Percentiles rank a stretch among this genome's conserved stretches.
These are phyloP conservation scores for Tylopilus balloui DNA, from an alignment of 768 basidiomycete species.

Conservation along the genomic window DNA sequence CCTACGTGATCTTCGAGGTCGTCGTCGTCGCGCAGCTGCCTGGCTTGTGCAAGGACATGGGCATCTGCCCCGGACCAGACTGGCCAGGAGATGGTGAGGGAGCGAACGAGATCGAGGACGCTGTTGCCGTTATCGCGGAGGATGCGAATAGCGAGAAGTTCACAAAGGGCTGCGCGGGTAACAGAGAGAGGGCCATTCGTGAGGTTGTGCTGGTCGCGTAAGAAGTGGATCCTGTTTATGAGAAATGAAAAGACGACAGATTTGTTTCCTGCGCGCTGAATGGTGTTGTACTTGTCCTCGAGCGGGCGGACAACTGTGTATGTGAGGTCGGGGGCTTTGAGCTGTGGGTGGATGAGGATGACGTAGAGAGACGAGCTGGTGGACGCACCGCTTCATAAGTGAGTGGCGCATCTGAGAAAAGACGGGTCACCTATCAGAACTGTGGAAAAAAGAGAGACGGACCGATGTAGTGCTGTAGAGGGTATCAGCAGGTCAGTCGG, in stretches of 20 bases:
- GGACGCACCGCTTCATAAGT: constrained; percentile 68
- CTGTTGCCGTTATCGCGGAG: constrained; percentile 69
- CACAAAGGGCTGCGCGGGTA: constrained; percentile 80
- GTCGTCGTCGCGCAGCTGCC: constrained; percentile 63
- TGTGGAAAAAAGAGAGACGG: constrained; percentile 11
- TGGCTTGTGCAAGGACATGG: constrained; percentile 51
- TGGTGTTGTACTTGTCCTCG: constrained; percentile 74
- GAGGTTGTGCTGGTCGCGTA: constrained; percentile 65
- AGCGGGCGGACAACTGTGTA: constrained; percentile 88
- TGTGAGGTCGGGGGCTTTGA: constrained; percentile 81
- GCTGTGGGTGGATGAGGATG: constrained; percentile 37
- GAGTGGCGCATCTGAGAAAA: constrained; percentile 72
- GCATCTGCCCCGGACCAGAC: constrained; percentile 74
- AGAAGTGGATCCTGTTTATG: constrained; percentile 81
- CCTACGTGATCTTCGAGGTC: constrained; percentile 78
- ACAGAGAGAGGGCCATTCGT: constrained; percentile 64
- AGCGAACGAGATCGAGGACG: constrained; percentile 63
- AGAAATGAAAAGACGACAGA: constrained; percentile 86
- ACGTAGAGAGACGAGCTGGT: neutral
- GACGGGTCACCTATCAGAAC: neutral
- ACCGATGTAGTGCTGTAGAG: constrained; percentile 65
- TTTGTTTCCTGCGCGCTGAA: constrained; percentile 73
- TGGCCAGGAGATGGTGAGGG: constrained; percentile 74
- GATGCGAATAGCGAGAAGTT: constrained; percentile 79
- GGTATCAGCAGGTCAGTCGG: constrained; percentile 3